Conservation (phyloP, 106 monocot genomes). For the Alisma plantagoaquatica region DNA sequence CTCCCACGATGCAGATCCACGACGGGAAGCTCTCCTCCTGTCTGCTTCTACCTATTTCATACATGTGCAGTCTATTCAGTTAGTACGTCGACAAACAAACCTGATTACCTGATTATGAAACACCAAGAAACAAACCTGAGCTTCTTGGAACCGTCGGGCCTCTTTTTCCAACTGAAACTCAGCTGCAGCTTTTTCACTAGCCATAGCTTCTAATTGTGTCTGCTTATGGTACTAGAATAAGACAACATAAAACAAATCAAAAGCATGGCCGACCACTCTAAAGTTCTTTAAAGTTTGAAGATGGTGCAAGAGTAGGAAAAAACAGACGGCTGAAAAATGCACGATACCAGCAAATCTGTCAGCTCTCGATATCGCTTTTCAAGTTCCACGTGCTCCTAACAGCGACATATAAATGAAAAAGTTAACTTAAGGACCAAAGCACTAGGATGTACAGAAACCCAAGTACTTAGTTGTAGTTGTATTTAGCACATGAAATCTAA, state of each 20-base stretch:
- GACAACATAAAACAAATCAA: background rate
- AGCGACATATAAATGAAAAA: slow-evolving; percentile 6
- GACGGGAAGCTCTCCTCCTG: slow-evolving; percentile 53
- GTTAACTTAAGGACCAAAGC: no score
- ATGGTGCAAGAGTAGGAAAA: no score
- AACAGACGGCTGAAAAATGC: no score
- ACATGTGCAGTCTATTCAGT: no score
- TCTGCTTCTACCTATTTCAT: slow-evolving; percentile 70
- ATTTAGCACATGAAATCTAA: no score
- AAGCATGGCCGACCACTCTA: slow-evolving; percentile 9
- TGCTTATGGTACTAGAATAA: slow-evolving; percentile 91
- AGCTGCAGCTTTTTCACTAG: slow-evolving; percentile 89
- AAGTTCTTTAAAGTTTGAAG: background rate
- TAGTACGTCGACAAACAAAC: no score
- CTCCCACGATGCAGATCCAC: slow-evolving; percentile 70
- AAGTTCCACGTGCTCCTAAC: slow-evolving; percentile 92
- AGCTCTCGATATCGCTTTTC: slow-evolving; percentile 95
- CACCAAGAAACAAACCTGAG: slow-evolving; percentile 55
- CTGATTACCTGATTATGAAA: no score
- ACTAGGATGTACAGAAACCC: no score
- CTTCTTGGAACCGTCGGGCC: slow-evolving; percentile 60
- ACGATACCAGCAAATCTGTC: slow-evolving; percentile 87
- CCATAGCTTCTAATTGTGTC: slow-evolving; percentile 94
- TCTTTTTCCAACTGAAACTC: slow-evolving; percentile 95
- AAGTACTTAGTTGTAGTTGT: no score